Base-by-base conservation (phyloP, 129 eudicot species). In the Lactuca saligna region DNA sequence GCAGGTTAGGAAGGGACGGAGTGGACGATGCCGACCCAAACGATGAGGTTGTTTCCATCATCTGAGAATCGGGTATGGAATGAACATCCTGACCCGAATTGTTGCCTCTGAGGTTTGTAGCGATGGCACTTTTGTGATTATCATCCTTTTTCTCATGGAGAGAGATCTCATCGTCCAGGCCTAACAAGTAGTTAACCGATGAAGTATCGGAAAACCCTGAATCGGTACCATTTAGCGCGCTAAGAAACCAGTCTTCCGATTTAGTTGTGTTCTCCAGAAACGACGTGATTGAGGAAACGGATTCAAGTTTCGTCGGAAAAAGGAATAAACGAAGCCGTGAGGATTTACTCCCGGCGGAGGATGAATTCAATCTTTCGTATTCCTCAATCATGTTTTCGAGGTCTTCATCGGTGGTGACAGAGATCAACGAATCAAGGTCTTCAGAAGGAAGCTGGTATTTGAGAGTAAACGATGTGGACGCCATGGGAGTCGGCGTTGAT, bases 301-400 rank as follows among this genome's bases (percentile, higher is more conserved):
- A 54, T 53, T 73, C 79, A 16, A 67, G 79, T 34, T 74, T 74
- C 53, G 25, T 50, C 46, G 79, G 79, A 57, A 74, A 74, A 8
- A 74, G 13, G 41, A 74, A 74, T 17, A 74, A 51, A 6, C 79
- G 72, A 8, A 74, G 48, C 13, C 79, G 65, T 12, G 72, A 74
- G 7, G 78, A 38, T 41, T 56, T 64, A 15, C 33, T 31, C 15
- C 7, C 35, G 31, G 54, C 16, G 55, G 55, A 55, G 11, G 64
- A 66, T 4, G 78, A 55, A 4, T 57, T 54, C 37, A 74, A 39
- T 17, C 79, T 58, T 32, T 90, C 97, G 72, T 80, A 84, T 54
- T 90, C 97, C 13, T 90, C 95, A 49, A 90, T 68, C 97, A 90
- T 87, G 74, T 90, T 90, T 32, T 85, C 95, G 7, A 90, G 74